phyloP scores from a whole-genome alignment of 2,329 filamentous ascomycete genomes.

The Rutstroemia sp. region DNA sequence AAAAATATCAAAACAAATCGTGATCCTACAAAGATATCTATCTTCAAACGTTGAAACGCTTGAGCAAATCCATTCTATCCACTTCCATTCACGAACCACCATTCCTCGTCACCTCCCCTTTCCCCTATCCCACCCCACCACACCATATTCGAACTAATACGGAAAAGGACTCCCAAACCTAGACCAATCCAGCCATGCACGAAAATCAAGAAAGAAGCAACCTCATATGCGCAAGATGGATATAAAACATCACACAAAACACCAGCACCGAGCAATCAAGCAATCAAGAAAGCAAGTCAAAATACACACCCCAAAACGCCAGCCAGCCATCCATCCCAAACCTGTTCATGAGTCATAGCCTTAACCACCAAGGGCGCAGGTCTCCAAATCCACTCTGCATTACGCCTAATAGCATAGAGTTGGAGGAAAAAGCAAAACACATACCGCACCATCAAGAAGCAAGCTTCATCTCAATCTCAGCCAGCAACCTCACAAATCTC shows the following conservation, averaged over 20 bases:
- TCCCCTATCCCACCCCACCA: background rate
- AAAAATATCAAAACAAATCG: background rate
- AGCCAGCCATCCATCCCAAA: background rate
- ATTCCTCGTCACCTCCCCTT: background rate
- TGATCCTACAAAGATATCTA: background rate
- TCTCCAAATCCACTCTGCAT: background rate
- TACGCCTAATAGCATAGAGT: background rate
- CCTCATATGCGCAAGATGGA: conserved; percentile 7
- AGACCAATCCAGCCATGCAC: background rate
- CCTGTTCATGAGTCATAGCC: background rate
- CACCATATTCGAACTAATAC: background rate
- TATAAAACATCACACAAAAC: background rate
- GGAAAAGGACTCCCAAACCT: background rate
- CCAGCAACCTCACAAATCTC: conserved; percentile 54
- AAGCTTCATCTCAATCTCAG: conserved; percentile 34
- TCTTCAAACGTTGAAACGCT: background rate
- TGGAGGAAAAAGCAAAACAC: background rate
- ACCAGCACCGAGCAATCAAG: background rate
- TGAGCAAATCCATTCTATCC: background rate
- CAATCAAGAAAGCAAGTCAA: background rate
- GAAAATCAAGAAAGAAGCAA: background rate
- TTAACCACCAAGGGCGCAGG: background rate
- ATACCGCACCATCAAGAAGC: background rate
- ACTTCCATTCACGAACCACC: background rate
- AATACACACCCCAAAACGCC: background rate